Evolutionary conservation across 2,329 filamentous ascomycete genomes (phyloP).

Genomic region (Colletotrichum musicola): DNA sequence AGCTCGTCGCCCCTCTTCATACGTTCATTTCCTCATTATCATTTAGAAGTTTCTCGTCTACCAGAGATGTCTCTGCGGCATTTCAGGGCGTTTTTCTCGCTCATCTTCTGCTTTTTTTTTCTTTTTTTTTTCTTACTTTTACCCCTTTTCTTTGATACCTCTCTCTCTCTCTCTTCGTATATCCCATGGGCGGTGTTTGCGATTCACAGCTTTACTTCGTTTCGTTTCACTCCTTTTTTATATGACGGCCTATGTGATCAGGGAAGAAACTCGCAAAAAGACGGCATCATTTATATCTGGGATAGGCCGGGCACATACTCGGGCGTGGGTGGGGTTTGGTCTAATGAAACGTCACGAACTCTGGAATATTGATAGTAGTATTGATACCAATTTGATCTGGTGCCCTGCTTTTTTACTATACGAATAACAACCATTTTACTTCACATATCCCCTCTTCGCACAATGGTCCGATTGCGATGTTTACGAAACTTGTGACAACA

Average conservation of each 20-base stretch:
- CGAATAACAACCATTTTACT: too few species aligned
- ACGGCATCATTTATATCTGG: background rate
- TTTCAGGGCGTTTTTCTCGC: slow-evolving; percentile 3
- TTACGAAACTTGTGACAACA: too few species aligned
- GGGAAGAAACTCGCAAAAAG: background rate
- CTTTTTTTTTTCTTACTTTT: background rate
- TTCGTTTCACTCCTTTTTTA: background rate
- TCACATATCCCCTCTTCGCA: too few species aligned
- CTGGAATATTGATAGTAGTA: slow-evolving; percentile 18
- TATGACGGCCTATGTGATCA: background rate
- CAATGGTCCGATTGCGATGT: too few species aligned
- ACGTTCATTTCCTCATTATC: background rate
- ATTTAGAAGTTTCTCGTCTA: background rate
- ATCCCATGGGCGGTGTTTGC: slow-evolving; percentile 1
- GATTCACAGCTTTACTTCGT: background rate
- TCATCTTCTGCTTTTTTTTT: background rate
- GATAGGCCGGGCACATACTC: background rate
- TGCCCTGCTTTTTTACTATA: background rate
- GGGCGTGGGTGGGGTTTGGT: background rate
- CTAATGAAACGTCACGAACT: slow-evolving; percentile 18
- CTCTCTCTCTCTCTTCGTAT: background rate
- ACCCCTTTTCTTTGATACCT: slow-evolving; percentile 7
- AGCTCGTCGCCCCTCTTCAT: background rate
- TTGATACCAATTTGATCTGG: slow-evolving; percentile 23
- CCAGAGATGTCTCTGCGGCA: background rate